These are phyloP conservation scores for Mrakia blollopis DNA, from an alignment of 768 basidiomycete species.

Conservation along the genomic window DNA sequence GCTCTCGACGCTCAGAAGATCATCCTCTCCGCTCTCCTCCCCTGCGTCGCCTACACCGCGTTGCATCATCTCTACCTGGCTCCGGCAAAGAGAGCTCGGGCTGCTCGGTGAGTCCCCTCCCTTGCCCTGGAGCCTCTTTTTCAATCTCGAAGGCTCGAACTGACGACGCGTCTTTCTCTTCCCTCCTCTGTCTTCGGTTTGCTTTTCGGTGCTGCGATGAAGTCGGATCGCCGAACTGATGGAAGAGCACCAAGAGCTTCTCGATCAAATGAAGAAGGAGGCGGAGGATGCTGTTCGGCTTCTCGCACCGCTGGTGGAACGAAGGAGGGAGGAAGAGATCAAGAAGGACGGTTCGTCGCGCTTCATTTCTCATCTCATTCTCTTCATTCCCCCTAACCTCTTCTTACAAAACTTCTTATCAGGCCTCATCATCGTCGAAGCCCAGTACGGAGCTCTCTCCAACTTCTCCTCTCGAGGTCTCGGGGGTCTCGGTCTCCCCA, in stretches of 20 bases:
- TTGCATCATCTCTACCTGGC: conserved; percentile 44
- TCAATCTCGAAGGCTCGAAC: conserved; percentile 36
- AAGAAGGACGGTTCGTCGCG: conserved; percentile 60
- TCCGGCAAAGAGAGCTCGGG: conserved; percentile 40
- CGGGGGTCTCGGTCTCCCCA: conserved; percentile 34
- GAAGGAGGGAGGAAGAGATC: conserved; percentile 58
- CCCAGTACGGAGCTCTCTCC: conserved; percentile 59
- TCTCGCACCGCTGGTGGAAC: conserved; percentile 63
- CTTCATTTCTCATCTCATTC: not conserved
- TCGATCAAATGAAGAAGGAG: conserved; percentile 59
- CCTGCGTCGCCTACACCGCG: conserved; percentile 42
- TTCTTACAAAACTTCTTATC: not conserved
- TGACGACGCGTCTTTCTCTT: conserved; percentile 30
- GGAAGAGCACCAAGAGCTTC: conserved; percentile 59
- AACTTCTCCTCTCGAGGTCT: conserved; percentile 40
- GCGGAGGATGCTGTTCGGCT: conserved; percentile 59
- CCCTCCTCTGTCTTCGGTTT: conserved; percentile 19
- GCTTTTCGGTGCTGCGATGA: conserved; percentile 42
- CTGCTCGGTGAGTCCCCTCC: conserved; percentile 38
- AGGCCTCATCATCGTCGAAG: conserved; percentile 75
- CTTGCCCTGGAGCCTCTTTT: conserved; percentile 47
- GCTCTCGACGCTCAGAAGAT: conserved; percentile 42
- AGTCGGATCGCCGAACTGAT: conserved; percentile 63
- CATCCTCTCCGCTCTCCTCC: conserved; percentile 42
- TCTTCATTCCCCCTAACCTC: not conserved